Evolutionary conservation across 1,284 basidiomycete genomes (phyloP).

Genomic region (Pseudozyma sp.): DNA sequence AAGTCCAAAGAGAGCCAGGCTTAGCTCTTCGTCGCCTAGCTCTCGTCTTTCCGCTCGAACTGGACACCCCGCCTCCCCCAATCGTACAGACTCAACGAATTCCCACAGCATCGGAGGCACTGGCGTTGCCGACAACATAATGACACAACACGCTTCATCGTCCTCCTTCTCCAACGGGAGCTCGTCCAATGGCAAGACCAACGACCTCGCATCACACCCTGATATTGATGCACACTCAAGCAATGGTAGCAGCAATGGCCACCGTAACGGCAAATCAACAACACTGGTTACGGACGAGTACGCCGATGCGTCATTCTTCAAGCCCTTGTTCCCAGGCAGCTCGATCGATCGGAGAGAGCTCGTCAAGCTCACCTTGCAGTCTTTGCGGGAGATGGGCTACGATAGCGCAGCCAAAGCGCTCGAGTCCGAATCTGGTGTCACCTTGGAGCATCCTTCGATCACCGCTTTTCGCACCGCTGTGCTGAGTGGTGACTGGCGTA

Average conservation of each 20-base stretch:
- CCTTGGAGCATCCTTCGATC: slow-evolving; percentile 83
- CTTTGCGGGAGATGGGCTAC: slow-evolving; percentile 91
- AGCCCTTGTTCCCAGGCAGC: slow-evolving; percentile 40
- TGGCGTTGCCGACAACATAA: background rate
- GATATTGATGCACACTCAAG: slow-evolving; percentile 10
- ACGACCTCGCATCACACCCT: slow-evolving; percentile 10
- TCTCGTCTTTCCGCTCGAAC: slow-evolving; percentile 19
- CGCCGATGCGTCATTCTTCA: slow-evolving; percentile 17
- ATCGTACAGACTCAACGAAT: background rate
- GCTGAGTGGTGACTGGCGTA: slow-evolving; percentile 84
- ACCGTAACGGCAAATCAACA: slow-evolving; percentile 19
- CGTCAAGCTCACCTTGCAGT: slow-evolving; percentile 89
- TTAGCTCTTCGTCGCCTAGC: slow-evolving; percentile 12
- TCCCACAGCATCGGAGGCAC: background rate
- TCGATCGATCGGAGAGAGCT: slow-evolving; percentile 82
- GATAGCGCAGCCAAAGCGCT: slow-evolving; percentile 88
- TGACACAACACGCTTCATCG: slow-evolving; percentile 21
- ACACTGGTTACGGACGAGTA: slow-evolving; percentile 24
- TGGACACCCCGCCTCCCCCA: slow-evolving; percentile 7
- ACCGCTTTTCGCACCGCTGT: slow-evolving; percentile 84
- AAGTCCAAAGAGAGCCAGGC: slow-evolving; percentile 36
- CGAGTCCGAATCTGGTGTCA: slow-evolving; percentile 91
- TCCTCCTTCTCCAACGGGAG: slow-evolving; percentile 27
- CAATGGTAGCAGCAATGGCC: slow-evolving; percentile 25
- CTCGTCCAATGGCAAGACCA: slow-evolving; percentile 21